A percentile compares a stretch with the other conserved stretches of the same genome.
Conservation (phyloP, 2,329 filamentous ascomycete genomes). For the Ophiostoma montium region DNA sequence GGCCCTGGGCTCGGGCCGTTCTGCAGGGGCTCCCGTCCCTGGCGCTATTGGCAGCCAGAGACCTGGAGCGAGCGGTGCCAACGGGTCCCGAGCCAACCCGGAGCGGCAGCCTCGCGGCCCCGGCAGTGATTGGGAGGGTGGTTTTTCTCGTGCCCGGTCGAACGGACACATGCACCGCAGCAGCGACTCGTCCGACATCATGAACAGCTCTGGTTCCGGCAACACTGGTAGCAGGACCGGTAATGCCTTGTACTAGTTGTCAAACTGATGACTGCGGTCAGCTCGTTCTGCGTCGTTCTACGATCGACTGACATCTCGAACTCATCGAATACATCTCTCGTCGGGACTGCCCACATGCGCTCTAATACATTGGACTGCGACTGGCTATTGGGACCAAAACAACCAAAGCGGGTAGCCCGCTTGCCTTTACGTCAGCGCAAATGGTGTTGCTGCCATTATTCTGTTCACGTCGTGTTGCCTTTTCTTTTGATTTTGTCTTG, state of each 20-base stretch:
- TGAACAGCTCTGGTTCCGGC: not conserved
- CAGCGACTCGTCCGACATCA: conserved; percentile 32
- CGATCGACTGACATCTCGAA: too few species aligned
- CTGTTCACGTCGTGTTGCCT: not conserved
- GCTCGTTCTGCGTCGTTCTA: too few species aligned
- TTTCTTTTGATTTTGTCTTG: not conserved
- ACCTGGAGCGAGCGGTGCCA: conserved; percentile 26
- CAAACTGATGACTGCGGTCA: too few species aligned
- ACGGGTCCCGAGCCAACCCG: conserved; percentile 30
- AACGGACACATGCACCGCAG: conserved; percentile 49
- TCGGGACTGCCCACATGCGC: too few species aligned
- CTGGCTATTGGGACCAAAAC: too few species aligned
- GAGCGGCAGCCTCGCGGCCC: conserved; percentile 52
- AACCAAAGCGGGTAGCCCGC: too few species aligned
- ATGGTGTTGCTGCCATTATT: not conserved
- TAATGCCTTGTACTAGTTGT: not conserved
- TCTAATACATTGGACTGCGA: too few species aligned
- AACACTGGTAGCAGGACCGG: not conserved
- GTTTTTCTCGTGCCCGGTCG: conserved; percentile 40
- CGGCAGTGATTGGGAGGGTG: conserved; percentile 42
- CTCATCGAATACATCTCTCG: too few species aligned
- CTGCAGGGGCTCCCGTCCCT: conserved; percentile 18
- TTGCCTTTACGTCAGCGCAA: not conserved
- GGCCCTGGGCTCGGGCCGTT: not conserved
- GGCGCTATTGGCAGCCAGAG: conserved; percentile 54